Evolutionary conservation across 805 yeast genomes (phyloP).

Genomic region (Hanseniaspora occidentalis): DNA sequence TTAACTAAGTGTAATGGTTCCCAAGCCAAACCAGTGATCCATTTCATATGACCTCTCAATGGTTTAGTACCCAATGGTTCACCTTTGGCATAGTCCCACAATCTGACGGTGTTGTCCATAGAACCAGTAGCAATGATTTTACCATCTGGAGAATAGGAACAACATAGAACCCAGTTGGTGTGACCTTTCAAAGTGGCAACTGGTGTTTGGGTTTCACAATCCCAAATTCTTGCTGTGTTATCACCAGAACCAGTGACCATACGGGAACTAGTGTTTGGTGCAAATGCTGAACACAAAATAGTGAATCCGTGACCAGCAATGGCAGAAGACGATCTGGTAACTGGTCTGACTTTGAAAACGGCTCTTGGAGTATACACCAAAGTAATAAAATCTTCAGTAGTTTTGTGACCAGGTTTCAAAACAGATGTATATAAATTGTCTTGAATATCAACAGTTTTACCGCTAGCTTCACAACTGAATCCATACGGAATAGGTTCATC

Average conservation of each 20-base stretch:
- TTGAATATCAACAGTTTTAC: constrained; percentile 51
- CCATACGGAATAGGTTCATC: constrained; percentile 78
- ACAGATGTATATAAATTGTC: constrained; percentile 71
- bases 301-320: constrained; percentile 95
- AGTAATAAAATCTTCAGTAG: constrained; percentile 89
- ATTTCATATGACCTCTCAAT: constrained; percentile 70
- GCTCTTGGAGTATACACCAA: constrained; percentile 91
- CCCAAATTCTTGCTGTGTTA: constrained; percentile 93
- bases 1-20: constrained; percentile 79
- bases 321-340: constrained; percentile 82
- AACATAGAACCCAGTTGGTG: constrained; percentile 87
- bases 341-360: constrained; percentile 81
- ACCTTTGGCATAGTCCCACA: constrained; percentile 79
- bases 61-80: constrained; percentile 53
- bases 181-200: constrained; percentile 72
- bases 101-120: constrained; percentile 79
- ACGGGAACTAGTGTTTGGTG: constrained; percentile 74
- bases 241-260: constrained; percentile 97
- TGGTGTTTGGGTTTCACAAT: constrained; percentile 90
- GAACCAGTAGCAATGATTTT: constrained; percentile 87
- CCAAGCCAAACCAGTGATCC: constrained; percentile 87
- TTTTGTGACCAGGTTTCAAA: constrained; percentile 71
- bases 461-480: constrained; percentile 51
- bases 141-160: constrained; percentile 87
- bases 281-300: constrained; percentile 81